phyloP scores from a whole-genome alignment of 2,329 filamentous ascomycete genomes.

The Cladobotryum mycophilum region DNA sequence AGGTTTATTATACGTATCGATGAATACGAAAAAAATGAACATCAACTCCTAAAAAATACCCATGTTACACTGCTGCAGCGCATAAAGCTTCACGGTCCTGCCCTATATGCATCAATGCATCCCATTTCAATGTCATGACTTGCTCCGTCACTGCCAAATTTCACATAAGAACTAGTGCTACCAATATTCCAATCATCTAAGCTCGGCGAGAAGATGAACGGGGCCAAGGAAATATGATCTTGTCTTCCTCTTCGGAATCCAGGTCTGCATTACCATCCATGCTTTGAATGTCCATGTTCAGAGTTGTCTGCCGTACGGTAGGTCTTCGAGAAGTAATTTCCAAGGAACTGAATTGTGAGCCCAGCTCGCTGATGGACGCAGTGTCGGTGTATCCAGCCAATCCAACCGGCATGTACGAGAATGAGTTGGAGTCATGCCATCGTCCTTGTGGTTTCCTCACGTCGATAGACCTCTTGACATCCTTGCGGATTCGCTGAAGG shows the following conservation, averaged over 20 bases:
- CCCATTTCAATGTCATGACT: too few species aligned
- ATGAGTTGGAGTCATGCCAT: slow-evolving; percentile 6
- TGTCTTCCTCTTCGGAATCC: neutral
- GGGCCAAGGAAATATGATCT: neutral
- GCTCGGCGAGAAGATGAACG: too few species aligned
- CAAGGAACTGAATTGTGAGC: neutral
- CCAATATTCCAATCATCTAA: too few species aligned
- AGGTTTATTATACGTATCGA: too few species aligned
- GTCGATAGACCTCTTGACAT: neutral
- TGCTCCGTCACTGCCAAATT: too few species aligned
- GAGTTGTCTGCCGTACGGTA: neutral
- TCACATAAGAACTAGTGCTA: too few species aligned
- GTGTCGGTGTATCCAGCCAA: neutral
- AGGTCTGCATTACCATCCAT: neutral
- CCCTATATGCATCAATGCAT: too few species aligned
- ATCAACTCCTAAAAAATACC: too few species aligned
- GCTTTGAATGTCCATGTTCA: neutral
- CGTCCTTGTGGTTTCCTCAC: neutral
- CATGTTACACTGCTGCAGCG: too few species aligned
- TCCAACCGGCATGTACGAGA: neutral
- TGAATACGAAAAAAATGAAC: too few species aligned
- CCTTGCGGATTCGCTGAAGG: neutral
- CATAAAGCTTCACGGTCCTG: too few species aligned
- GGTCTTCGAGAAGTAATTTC: neutral
- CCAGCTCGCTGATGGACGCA: neutral